Evolutionary conservation across 768 basidiomycete genomes (phyloP), one percentile per base, ranked within the genome.

Genomic region (Xerocomellus chrysenteron): DNA sequence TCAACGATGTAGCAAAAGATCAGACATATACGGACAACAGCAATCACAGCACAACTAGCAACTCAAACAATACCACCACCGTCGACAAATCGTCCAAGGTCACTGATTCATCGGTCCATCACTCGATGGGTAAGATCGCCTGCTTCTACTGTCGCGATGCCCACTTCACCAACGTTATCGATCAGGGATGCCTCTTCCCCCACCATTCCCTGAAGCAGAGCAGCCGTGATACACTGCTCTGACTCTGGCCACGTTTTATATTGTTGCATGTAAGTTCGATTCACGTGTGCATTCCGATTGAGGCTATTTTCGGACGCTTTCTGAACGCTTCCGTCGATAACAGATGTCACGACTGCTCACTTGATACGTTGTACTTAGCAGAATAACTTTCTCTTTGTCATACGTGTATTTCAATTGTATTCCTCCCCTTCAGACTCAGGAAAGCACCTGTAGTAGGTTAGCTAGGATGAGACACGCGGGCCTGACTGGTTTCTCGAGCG

Each of bases 21-120:
- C 66, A 68, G 55, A 60, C 49, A 10, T 50, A 30, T 3, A 63
- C 56, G 3, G 58, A 60, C 44, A 65, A 55, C 33, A 68, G 63
- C 30, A 60, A 65, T 13, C 59, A 62, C 48, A 63, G 55, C 16
- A 48, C 50, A 16, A 32, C 44, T 3, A 44, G 9, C 8, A 58
- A 58, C 37, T 65, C 66, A 2, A 59, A 68, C 47, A 68, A 67
- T 35, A 57, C 63, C 10, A 59, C 58, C 13, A 45, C 54, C 12
- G 43, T 57, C n/a, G 59, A 63, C 35, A 58, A 57, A 28, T 57
- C 60, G 14, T 60, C 57, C 32, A 58, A 47, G 19, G 13, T 41
- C 43, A 57, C 61, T 2, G 66, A 68, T 53, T 61, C 66, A 6
- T 68, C 66, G 2, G 57, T 68, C 14, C 63, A 65, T 39, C 67